These are phyloP conservation scores for Phellopilus nigrolimitatus DNA, from an alignment of 1,284 basidiomycete genomes.

Conservation along the genomic window DNA sequence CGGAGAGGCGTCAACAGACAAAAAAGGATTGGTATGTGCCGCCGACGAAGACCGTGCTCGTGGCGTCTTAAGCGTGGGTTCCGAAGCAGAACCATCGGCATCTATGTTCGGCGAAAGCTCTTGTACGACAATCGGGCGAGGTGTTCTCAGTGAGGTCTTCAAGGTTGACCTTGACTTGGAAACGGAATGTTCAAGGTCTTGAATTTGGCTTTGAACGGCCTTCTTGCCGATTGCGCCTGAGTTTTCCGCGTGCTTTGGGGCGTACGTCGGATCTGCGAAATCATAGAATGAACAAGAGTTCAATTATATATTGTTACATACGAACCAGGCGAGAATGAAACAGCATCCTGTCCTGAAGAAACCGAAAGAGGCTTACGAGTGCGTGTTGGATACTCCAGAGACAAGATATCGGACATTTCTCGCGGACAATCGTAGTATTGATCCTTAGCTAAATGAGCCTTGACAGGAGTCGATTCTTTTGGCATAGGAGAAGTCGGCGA, in stretches of 20 bases:
- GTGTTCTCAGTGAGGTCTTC: neutral
- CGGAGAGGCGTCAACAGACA: neutral
- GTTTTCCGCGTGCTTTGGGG: neutral
- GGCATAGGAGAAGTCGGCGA: neutral
- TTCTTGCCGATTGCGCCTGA: neutral
- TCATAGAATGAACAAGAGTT: neutral
- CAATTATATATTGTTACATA: neutral
- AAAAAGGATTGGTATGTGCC: neutral
- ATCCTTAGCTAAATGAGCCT: too few relatives aligned
- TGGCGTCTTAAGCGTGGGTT: constrained; percentile 7
- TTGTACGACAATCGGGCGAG: neutral
- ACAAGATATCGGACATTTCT: neutral
- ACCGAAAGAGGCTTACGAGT: neutral
- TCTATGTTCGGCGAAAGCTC: neutral
- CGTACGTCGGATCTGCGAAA: neutral
- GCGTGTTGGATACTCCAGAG: neutral
- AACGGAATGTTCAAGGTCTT: neutral
- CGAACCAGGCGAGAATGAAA: neutral
- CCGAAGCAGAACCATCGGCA: constrained; percentile 8
- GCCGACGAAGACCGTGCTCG: constrained; percentile 6
- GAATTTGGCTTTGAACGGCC: neutral
- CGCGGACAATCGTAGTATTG: neutral
- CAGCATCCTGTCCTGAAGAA: neutral
- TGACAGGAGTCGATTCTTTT: neutral
- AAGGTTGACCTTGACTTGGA: constrained; percentile 2